These are phyloP conservation scores for Irineochytrium annulatum DNA, from an alignment of 192 early-diverging fungal species.

Conservation along the genomic window DNA sequence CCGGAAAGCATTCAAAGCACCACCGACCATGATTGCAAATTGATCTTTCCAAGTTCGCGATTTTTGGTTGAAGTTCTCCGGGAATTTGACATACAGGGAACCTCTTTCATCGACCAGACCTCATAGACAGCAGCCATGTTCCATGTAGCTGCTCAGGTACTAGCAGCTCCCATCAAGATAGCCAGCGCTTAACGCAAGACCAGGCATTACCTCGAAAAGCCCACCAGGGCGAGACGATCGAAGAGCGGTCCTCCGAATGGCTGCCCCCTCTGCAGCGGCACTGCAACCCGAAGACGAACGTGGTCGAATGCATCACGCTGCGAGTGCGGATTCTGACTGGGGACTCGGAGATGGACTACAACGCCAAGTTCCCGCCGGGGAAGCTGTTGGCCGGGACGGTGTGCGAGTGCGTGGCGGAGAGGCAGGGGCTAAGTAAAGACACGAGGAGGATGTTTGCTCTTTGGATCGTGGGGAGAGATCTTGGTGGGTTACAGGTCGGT, in stretches of 20 bases:
- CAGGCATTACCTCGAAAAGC: neutral
- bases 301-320: conserved; percentile 38
- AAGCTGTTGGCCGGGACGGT: conserved; percentile 25
- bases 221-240: conserved; percentile 1
- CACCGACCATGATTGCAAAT: neutral
- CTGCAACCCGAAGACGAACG: conserved; percentile 31
- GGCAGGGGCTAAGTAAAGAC: conserved; percentile 32
- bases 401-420: conserved; percentile 41
- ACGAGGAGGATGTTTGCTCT: conserved; percentile 41
- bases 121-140: conserved; percentile 2
- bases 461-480: conserved; percentile 53
- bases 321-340: conserved; percentile 47
- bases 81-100: no score
- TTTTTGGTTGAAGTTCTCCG: neutral
- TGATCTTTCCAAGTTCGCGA: neutral
- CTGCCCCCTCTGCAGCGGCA: conserved; percentile 43
- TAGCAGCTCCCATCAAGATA: no score
- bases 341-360: conserved; percentile 48
- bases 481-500: conserved; percentile 35
- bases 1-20: neutral
- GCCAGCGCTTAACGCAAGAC: no score
- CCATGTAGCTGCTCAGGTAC: conserved; percentile 4
- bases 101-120: no score
- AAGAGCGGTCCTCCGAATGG: conserved; percentile 29
- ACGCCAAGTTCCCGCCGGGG: conserved; percentile 38